Base-by-base conservation (phyloP, 768 basidiomycete genomes). In the Lepiota subincarnata region DNA sequence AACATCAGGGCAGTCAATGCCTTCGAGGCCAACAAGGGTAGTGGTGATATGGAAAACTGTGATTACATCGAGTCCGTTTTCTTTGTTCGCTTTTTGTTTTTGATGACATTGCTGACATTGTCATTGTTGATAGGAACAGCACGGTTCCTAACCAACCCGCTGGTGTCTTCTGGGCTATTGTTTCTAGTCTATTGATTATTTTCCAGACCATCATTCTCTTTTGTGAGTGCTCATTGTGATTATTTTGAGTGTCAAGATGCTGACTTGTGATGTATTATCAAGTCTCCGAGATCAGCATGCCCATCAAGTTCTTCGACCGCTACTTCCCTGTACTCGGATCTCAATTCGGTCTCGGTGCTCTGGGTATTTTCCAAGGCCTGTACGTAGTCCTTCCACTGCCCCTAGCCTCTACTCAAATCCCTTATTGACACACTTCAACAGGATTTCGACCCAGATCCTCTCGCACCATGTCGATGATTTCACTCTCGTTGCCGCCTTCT, bases 111-210 rank as follows among this genome's bases (percentile, higher is more conserved):
- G 22, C 35, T 60, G 36, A 55, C 31, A 11, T 45, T 31, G 8
- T 18, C 14, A 45, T 12, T 39, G 36, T 13, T 44, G 45, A 11
- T 55, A 82, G 77, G 62, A 81, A 86, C 49, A 89, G 86, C 68
- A 91, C 92, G 0, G 89, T 97, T n/a, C 93, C 93, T 2, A 92
- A 93, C 69, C 93, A 96, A 67, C 75, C 92, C 42, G 94, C 91
- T 6, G 94, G 94, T 22, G 82, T 85, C 19, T 96, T 97, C 70
- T 97, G 92, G 90, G 87, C 91, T 2, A 82, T 94, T 41, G 77
- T 94, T 54, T 86, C 90, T 61, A 83, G 87, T 40, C 70, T 96
- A n/a, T 78, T 96, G 64, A 89, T 94, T 69, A 76, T 91, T 53
- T 84, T 88, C 70, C 86, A 93, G 67, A 78, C 83, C 47, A 65